Evolutionary conservation across 805 yeast genomes (phyloP).

Genomic region (Isabelozyma heimii): DNA sequence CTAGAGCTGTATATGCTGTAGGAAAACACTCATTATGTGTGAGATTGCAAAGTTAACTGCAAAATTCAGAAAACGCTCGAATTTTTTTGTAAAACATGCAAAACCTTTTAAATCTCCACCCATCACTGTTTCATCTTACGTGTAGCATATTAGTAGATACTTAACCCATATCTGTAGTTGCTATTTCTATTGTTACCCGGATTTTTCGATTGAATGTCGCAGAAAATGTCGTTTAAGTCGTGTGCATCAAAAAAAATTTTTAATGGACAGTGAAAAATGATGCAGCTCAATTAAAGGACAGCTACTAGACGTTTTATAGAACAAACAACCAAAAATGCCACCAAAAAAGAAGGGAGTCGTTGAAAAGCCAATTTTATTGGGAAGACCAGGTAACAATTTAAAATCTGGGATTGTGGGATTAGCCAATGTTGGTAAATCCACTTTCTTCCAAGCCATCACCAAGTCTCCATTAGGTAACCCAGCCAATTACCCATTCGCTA

Average conservation of each 20-base stretch:
- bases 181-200: background rate
- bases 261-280: constrained; percentile 1
- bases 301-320: background rate
- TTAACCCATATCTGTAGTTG: background rate
- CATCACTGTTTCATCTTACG: too few species aligned
- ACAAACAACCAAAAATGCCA: constrained; percentile 51
- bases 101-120: too few species aligned
- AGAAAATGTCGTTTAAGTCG: background rate
- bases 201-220: background rate
- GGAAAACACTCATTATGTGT: too few species aligned
- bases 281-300: background rate
- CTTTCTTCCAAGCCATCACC: constrained; percentile 96
- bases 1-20: too few species aligned
- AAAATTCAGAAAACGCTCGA: too few species aligned
- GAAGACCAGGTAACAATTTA: constrained; percentile 63
- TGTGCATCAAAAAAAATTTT: background rate
- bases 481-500: constrained; percentile 97
- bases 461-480: constrained; percentile 92
- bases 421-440: constrained; percentile 94
- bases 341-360: constrained; percentile 65
- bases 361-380: constrained; percentile 73
- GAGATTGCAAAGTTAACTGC: too few species aligned
- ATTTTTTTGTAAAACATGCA: too few species aligned
- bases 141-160: too few species aligned
- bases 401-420: constrained; percentile 86